Percentiles rank a stretch among this genome's conserved stretches.
Conservation (phyloP, 1,284 basidiomycete genomes). For the Moniliophthora roreri region DNA sequence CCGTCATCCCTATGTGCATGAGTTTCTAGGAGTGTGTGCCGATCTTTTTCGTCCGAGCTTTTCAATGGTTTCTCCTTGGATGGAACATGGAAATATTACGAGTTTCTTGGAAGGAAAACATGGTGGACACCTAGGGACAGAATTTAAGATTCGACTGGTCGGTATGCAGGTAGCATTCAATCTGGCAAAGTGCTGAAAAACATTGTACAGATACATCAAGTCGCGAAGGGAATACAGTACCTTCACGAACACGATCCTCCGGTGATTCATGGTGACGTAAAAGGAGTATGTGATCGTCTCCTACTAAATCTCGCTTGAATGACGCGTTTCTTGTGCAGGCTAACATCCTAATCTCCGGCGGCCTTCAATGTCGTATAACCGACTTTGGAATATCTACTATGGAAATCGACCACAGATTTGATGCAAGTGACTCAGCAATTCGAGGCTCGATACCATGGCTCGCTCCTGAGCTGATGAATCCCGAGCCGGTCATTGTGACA, state of each 20-base stretch:
- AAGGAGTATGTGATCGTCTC: conserved; percentile 12
- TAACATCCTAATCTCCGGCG: conserved; percentile 9
- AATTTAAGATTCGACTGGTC: not conserved
- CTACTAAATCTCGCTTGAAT: not conserved
- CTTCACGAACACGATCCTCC: conserved; percentile 15
- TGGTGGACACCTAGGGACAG: not conserved
- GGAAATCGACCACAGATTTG: not conserved
- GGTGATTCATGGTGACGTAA: conserved; percentile 20
- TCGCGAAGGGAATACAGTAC: conserved; percentile 16
- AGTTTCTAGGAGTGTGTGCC: conserved; percentile 14
- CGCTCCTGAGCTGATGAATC: conserved; percentile 9
- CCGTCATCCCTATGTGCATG: conserved; percentile 16
- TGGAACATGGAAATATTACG: conserved; percentile 14
- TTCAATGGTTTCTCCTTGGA: conserved; percentile 18
- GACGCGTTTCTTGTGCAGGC: not conserved
- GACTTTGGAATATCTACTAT: conserved; percentile 12
- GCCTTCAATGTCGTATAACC: conserved; percentile 3
- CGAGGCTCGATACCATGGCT: conserved; percentile 10
- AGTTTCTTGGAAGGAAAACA: conserved; percentile 4
- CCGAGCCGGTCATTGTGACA: too few species aligned
- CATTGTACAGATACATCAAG: conserved; percentile 9
- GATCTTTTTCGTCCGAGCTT: conserved; percentile 11
- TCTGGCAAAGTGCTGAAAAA: not conserved
- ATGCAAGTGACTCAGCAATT: not conserved
- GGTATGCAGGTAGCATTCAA: conserved; percentile 8